phyloP scores from a whole-genome alignment of 805 yeast genomes.

The Naumovozyma castellii region DNA sequence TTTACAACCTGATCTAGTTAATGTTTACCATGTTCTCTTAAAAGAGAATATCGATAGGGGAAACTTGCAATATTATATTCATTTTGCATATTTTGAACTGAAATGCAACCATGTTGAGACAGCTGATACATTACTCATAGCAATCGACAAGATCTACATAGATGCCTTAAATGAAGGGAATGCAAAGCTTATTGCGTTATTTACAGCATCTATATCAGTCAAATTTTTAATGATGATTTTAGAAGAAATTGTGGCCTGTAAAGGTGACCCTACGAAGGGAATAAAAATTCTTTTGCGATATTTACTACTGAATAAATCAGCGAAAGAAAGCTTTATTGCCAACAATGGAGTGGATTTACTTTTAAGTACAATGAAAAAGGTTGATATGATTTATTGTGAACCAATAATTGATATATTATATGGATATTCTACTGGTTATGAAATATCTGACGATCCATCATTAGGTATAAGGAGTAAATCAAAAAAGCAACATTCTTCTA shows the following conservation, averaged over 20 bases:
- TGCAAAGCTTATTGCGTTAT: slow-evolving; percentile 36
- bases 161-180: slow-evolving; percentile 34
- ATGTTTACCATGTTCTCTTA: slow-evolving; percentile 27
- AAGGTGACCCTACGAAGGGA: slow-evolving; percentile 12
- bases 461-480: neutral
- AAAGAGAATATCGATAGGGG: slow-evolving; percentile 45
- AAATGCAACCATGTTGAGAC: slow-evolving; percentile 25
- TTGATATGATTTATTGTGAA: slow-evolving; percentile 22
- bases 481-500: neutral
- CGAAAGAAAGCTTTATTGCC: slow-evolving; percentile 40
- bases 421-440: slow-evolving; percentile 21
- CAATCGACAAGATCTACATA: slow-evolving; percentile 25
- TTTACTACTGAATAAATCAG: slow-evolving; percentile 39
- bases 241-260: slow-evolving; percentile 22
- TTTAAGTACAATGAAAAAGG: slow-evolving; percentile 38
- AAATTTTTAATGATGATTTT: slow-evolving; percentile 57
- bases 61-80: slow-evolving; percentile 42
- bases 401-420: slow-evolving; percentile 42
- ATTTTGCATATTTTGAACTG: slow-evolving; percentile 42
- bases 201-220: slow-evolving; percentile 45
- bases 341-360: slow-evolving; percentile 37
- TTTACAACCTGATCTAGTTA: slow-evolving; percentile 20
- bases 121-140: slow-evolving; percentile 25
- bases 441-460: neutral
- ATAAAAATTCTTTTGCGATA: slow-evolving; percentile 43